Conservation (phyloP, 2,329 filamentous ascomycete species). For the Claviceps sp. region DNA sequence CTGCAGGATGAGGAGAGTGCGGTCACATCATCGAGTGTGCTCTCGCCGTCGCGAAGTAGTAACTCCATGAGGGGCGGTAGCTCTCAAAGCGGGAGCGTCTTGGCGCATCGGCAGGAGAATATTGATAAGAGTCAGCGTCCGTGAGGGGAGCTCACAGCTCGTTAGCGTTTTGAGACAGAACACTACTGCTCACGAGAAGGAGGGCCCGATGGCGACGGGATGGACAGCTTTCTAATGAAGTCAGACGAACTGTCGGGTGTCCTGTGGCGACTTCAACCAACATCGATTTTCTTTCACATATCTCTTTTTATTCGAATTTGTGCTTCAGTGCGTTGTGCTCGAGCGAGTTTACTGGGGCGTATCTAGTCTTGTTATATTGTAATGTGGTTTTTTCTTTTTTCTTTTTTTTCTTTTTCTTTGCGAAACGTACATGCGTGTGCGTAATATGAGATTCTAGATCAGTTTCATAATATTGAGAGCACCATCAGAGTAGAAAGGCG, state of each 20-base stretch:
- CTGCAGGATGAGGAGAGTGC: background rate
- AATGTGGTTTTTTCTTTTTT: too few species aligned
- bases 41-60: constrained; percentile 2
- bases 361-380: too few species aligned
- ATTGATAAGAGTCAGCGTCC: too few species aligned
- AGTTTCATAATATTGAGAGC: too few species aligned
- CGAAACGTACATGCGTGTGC: too few species aligned
- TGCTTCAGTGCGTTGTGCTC: too few species aligned
- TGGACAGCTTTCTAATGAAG: background rate
- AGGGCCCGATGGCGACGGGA: background rate
- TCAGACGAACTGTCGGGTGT: background rate
- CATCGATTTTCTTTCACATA: background rate
- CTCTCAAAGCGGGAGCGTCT: background rate
- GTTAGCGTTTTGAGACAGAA: background rate
- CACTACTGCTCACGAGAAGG: background rate
- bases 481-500: too few species aligned
- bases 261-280: background rate
- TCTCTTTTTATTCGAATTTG: background rate
- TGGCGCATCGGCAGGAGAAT: background rate
- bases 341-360: too few species aligned
- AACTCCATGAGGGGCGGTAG: constrained; percentile 9
- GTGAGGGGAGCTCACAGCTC: background rate
- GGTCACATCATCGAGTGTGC: background rate
- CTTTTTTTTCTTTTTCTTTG: too few species aligned
- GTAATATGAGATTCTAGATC: too few species aligned